Evolutionary conservation across 148 eudicot species (phyloP), one percentile per base, ranked within the genome.

Genomic region (Nyssa sinensis): DNA sequence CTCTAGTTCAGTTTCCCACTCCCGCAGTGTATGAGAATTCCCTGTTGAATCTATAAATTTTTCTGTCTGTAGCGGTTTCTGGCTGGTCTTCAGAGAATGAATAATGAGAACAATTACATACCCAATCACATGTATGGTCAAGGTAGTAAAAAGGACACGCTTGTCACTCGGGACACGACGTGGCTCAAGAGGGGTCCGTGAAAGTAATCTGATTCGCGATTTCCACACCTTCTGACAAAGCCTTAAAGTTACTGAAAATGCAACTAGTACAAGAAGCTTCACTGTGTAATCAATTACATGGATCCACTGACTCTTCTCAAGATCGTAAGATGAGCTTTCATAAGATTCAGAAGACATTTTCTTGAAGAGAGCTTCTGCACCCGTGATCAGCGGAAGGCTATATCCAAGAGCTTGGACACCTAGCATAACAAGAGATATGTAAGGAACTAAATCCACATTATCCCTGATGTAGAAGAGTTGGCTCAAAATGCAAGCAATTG

Each of bases 351-450:
- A 47, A 70, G 69, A 62, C 79, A 71, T 75, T 31, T 70, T 86
- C 68, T 68, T 76, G 13, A 91, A 84, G 33, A 90, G 71, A 59
- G 86, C 82, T 75, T 86, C 89, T 2, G 85, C 89, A n/a, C 85
- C 90, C 0, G 91, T 90, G 64, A 92, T 74, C 37, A 94, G 89
- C 13, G 92, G 96, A 75, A 92, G 77, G 66, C 88, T 78, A 70
- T 83, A 94, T 58, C 98, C 98, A n/a, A 92, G 59, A 62, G 92
- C 89, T 84, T 92, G 97, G 82, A 90, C 85, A 17, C 92, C 97
- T 25, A 94, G 83, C 97, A 92, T 94, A 68, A 89, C 97, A 41
- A 94, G 86, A 57, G 97, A 94, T 28, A 84, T 81, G 72, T 82
- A 92, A 58, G 93, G 94, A 74, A 89, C 84, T 41, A 86, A 86